Evolutionary conservation across 2,329 filamentous ascomycete genomes (phyloP).

Genomic region (Aureobasidium zeae): DNA sequence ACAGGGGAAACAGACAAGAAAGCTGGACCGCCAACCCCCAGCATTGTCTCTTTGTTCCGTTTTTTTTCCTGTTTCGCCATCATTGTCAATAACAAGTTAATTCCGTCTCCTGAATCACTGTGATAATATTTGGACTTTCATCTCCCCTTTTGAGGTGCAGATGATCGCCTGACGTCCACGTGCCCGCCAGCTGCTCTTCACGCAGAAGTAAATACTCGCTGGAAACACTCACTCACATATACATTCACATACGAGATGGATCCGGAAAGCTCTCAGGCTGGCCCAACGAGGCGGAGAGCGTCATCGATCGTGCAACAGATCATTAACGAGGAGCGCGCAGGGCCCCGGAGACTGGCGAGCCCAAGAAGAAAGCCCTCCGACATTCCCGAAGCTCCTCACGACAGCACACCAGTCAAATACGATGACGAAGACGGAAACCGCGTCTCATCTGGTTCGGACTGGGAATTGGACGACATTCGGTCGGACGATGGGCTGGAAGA

Average conservation of each 20-base stretch:
- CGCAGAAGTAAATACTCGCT: background rate
- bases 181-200: conserved; percentile 1
- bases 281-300: conserved; percentile 8
- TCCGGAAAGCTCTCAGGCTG: conserved; percentile 7
- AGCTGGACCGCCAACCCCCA: too few species aligned
- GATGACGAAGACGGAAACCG: conserved; percentile 26
- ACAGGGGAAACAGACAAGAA: too few species aligned
- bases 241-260: conserved; percentile 4
- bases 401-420: conserved; percentile 21
- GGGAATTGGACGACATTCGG: conserved; percentile 49
- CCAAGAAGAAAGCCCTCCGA: conserved; percentile 15
- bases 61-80: too few species aligned
- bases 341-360: conserved; percentile 1
- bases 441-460: conserved; percentile 38
- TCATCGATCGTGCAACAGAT: conserved; percentile 12
- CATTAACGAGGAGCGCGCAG: conserved; percentile 5
- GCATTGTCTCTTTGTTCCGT: too few species aligned
- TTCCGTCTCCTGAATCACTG: background rate
- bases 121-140: too few species aligned
- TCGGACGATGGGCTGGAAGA: conserved; percentile 63
- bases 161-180: conserved; percentile 4
- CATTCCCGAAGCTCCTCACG: conserved; percentile 15
- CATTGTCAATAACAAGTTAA: too few species aligned
- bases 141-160: too few species aligned
- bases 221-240: background rate